Base-by-base conservation (phyloP, 1,139 yeast species). In the Yamadazyma siamensis region DNA sequence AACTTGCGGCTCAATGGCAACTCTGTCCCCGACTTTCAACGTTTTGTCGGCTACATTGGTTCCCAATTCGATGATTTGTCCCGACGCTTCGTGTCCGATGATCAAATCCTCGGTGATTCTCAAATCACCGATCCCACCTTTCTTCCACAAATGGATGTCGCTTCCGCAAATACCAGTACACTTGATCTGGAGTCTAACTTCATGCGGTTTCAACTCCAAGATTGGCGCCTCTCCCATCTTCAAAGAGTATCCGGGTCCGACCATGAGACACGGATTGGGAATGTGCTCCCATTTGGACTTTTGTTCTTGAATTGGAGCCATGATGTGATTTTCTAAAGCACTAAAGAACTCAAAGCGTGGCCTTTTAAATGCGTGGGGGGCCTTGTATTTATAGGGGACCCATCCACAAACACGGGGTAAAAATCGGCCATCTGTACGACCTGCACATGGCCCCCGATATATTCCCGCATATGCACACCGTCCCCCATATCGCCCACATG, bases 101-200 rank as follows among this genome's bases (percentile, higher is more conserved):
- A 55, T 42, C 36, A 55, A 44, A 28, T 52, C 54, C 30, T 59
- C 56, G 16, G 39, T 39, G 24, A 47, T 38, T 13, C 36, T 43
- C 32, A 57, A 46, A 20, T 55, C 58, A 27, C 65, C 65, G 31
- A 56, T 57, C 18, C 49, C 53, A 19, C 63, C 63, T 13, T 47
- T 40, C 33, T 56, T 54, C 60, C 61, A 59, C 36, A 53, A 51
- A 33, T 58, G 64, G 28, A 58, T 53, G 33, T 59, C 65, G 15
- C 57, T 50, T 16, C 64, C 66, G 44, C 66, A 61, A 34, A 61
- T 55, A 21, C 65, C 65, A 23, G 62, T 56, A 35, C 72, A 68
- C 30, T 64, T 55, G 36, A 75, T 61, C 40, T 73, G 77, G 26
- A 75, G 67, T 50, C 78, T 74, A 30, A 84, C 94, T 38, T 73